These are phyloP conservation scores for Claviceps arundinis DNA, from an alignment of 2,329 filamentous ascomycete species.

Conservation along the genomic window DNA sequence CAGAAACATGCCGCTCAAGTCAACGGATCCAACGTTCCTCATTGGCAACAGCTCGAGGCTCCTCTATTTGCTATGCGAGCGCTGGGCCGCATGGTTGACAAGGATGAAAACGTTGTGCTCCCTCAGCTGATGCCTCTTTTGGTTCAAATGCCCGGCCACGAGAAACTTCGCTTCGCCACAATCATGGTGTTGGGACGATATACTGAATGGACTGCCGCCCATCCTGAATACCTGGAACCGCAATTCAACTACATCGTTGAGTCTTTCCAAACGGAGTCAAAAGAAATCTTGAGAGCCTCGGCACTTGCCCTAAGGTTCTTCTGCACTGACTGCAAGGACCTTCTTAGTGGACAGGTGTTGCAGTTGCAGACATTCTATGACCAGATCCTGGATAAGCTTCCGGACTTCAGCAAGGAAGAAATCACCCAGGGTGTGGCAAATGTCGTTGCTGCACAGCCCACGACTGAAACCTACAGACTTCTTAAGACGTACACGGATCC, in stretches of 20 bases:
- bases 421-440: constrained; percentile 90
- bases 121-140: constrained; percentile 87
- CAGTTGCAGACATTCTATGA: constrained; percentile 91
- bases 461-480: constrained; percentile 66
- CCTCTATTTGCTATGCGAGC: constrained; percentile 91
- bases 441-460: constrained; percentile 76
- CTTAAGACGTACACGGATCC: constrained; percentile 92
- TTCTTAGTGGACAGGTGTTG: constrained; percentile 69
- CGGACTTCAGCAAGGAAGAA: constrained; percentile 81
- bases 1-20: constrained; percentile 66
- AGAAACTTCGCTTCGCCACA: constrained; percentile 95
- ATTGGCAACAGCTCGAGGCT: constrained; percentile 94
- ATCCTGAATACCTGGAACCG: constrained; percentile 80
- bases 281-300: constrained; percentile 81
- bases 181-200: constrained; percentile 96
- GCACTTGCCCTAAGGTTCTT: constrained; percentile 95
- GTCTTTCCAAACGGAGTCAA: constrained; percentile 77
- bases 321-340: constrained; percentile 83
- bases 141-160: constrained; percentile 86
- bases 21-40: constrained; percentile 61
- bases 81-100: constrained; percentile 91
- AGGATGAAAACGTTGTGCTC: constrained; percentile 74
- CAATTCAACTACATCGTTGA: constrained; percentile 94
- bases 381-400: constrained; percentile 73
- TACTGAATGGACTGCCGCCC: constrained; percentile 92